Base-by-base conservation (phyloP, 1,139 yeast species). In the Kodamaea anthophila region DNA sequence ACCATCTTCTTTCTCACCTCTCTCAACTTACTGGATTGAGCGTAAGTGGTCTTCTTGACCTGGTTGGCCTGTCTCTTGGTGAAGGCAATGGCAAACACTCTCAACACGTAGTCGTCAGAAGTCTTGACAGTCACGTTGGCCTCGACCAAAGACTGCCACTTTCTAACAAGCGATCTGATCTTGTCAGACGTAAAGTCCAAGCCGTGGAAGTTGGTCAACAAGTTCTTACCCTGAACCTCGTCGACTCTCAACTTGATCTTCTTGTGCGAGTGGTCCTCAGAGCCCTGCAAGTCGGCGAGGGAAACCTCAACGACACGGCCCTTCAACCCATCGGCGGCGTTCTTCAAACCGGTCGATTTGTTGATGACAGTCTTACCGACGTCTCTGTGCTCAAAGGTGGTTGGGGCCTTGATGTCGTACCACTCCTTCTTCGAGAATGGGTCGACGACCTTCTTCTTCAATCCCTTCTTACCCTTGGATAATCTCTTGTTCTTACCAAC, bases 401-500 rank as follows among this genome's bases (percentile, higher is more conserved):
- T 77, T 59, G 95, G 95, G 49, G 95, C 95, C 76, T 85, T 84
- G 72, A 85, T 81, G 66, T 80, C 88, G 68, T 73, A 85, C 95
- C 95, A 84, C 58, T 84, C 94, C 74, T 85, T 85, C 66, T 83
- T 82, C 78, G 91, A 73, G 85, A 84, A 84, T 60, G 94, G 94
- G 77, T 84, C 94, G 52, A 83, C 88, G 63, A 79, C 86, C 80
- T 78, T 84, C 88, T 84, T 85, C 93, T 85, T 85, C 68, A 82
- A 68, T 60, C 94, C 94, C 73, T 84, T 85, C 86, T 84, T 84
- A 68, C 94, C 94, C 76, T 84, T 84, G 72, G 88, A 80, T 71
- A 84, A 74, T 78, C 94, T 81, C 87, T 85, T 85, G 70, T 85
- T 85, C 84, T 85, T 85, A 66, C 94, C 94, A 69, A 85, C 91